Conservation (phyloP, 2,329 filamentous ascomycete genomes). For the Neoascochyta sp. region DNA sequence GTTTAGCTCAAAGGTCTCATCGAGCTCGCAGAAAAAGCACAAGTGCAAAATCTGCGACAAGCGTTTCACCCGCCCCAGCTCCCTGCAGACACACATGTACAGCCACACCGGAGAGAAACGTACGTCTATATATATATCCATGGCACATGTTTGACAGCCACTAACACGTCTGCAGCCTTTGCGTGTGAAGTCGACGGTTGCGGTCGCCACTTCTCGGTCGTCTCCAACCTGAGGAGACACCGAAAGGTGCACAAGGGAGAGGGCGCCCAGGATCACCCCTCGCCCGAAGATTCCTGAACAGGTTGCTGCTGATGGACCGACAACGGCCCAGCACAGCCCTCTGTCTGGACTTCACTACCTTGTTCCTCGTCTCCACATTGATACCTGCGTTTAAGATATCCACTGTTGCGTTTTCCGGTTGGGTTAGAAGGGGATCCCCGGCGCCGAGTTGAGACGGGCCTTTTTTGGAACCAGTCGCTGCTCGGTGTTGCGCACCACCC, state of each 20-base stretch:
- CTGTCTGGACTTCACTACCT: slow-evolving; percentile 11
- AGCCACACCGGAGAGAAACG: slow-evolving; percentile 98
- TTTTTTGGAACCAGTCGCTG: slow-evolving; percentile 34
- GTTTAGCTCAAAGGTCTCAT: slow-evolving; percentile 94
- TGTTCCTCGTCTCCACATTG: slow-evolving; percentile 19
- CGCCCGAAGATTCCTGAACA: slow-evolving; percentile 45
- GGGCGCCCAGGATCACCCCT: slow-evolving; percentile 43
- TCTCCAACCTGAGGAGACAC: slow-evolving; percentile 90
- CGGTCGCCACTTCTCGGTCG: slow-evolving; percentile 92
- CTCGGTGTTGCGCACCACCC: slow-evolving; percentile 5
- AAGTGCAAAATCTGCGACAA: slow-evolving; percentile 99
- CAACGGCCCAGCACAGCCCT: too few relatives aligned
- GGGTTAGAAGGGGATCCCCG: slow-evolving; percentile 18
- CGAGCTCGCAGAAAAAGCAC: slow-evolving; percentile 97
- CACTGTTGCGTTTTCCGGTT: slow-evolving; percentile 31
- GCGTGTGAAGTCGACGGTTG: slow-evolving; percentile 92
- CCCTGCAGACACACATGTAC: slow-evolving; percentile 96
- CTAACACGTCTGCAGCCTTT: slow-evolving; percentile 62
- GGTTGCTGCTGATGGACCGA: slow-evolving; percentile 25
- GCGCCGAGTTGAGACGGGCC: slow-evolving; percentile 28
- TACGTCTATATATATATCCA: slow-evolving; percentile 56
- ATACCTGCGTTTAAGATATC: slow-evolving; percentile 36
- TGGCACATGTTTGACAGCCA: neutral
- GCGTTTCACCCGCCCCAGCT: slow-evolving; percentile 90
- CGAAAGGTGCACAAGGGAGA: slow-evolving; percentile 93